Base-by-base conservation (phyloP, 352 stramenopile genomes). In the Pythium scleroteichum region DNA sequence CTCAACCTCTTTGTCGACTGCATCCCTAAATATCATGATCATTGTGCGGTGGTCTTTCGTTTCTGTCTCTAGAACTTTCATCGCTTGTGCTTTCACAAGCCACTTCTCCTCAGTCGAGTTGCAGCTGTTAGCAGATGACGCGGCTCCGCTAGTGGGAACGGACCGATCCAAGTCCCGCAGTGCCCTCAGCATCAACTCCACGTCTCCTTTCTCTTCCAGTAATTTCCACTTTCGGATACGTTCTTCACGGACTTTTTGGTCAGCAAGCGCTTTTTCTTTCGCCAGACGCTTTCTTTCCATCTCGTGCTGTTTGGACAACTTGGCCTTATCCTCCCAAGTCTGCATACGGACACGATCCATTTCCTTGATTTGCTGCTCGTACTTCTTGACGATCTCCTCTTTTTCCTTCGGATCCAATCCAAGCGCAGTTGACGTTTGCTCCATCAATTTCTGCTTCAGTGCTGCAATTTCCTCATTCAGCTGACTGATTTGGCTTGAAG, bases 401-500 rank as follows among this genome's bases (percentile, higher is more conserved):
- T 95, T 95, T 50, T 95, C 85, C 42, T 90, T 88, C 4, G 84
- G 84, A 52, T 93, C 85, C 4, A 95, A 58, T 4, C 85, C 82
- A 9, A 90, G 66, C 16, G 73, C 71, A 17, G 76, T 64, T 23
- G 79, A 68, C 19, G 78, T 92, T 57, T 96, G 84, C 72, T 95
- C 85, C 49, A 62, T 72, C 23, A 95, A 60, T n/a, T 92, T 92
- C 63, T 93, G 88, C 70, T 96, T 96, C 4, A 97, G 71, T 6
- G 81, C 66, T 6, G 85, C 83, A 27, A 97, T 96, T 62, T 97
- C 88, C 12, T 96, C 87, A 48, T 96, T 94, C n/a, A 97, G 72
- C 59, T 95, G 82, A 27, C 81, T 90, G 57, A 97, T 96, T 59
- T 96, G 87, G 22, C 79, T 90, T 6, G 85, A 92, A 17, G 96